Conservation (phyloP, 2,329 filamentous ascomycete genomes). For the Sclerotinia minor region DNA sequence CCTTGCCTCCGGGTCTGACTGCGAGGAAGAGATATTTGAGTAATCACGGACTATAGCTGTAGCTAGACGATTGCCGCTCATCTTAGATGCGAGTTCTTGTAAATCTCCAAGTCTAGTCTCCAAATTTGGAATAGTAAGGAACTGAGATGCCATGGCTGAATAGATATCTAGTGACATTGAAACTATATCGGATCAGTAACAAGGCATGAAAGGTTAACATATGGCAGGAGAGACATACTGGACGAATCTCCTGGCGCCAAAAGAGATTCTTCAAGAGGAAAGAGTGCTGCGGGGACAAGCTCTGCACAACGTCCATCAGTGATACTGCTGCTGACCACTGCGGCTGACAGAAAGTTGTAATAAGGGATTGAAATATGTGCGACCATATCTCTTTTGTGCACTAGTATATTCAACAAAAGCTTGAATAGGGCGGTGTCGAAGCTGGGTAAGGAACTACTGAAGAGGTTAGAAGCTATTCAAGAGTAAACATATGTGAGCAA, state of each 20-base stretch:
- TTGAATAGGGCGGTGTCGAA: constrained; percentile 29
- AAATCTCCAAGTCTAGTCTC: constrained; percentile 32
- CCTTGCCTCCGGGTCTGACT: constrained; percentile 43
- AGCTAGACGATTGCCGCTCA: constrained; percentile 37
- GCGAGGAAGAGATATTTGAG: constrained; percentile 31
- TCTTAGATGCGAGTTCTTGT: constrained; percentile 32
- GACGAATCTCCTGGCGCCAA: background rate
- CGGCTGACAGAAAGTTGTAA: constrained; percentile 37
- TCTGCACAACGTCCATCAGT: constrained; percentile 10
- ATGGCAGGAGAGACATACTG: background rate
- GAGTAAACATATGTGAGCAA: background rate
- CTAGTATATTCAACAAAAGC: constrained; percentile 35
- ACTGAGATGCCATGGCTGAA: constrained; percentile 38
- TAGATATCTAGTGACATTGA: constrained; percentile 32
- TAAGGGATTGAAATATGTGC: constrained; percentile 36
- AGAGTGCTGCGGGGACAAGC: constrained; percentile 13
- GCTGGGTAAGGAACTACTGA: constrained; percentile 18
- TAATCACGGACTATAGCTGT: constrained; percentile 35
- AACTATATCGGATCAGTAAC: constrained; percentile 27
- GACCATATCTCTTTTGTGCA: constrained; percentile 32
- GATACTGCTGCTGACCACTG: constrained; percentile 25
- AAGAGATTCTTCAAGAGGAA: background rate
- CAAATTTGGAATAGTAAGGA: constrained; percentile 40
- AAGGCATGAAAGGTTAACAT: background rate
- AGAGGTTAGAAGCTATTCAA: constrained; percentile 1